Base-by-base conservation (phyloP, 164 flowering plant genomes). In the Piper betle region DNA sequence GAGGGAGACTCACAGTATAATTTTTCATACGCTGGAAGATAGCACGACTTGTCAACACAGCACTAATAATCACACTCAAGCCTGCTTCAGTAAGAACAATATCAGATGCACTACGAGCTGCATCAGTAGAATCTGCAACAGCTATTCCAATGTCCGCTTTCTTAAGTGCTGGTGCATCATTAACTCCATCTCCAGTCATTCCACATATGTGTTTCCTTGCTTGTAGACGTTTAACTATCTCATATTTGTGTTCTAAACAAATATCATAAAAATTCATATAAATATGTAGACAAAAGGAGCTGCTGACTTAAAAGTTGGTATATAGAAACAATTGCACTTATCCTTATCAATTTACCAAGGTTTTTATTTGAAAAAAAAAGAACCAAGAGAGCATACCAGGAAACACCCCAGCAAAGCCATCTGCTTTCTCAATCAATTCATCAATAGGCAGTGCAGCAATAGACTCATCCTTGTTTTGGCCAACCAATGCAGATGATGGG, bases 71-170 rank as follows among this genome's bases (percentile, higher is more conserved):
- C 46, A 85, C 92, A 74, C 94, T 83, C 17, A 88, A 84, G 5
- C 96, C 96, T 66, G 96, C 96, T 74, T 91, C 92, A 4, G 95
- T 86, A 20, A 91, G 76, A 52, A 87, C 96, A 69, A 91, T 85
- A 65, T 91, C 98, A 67, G 98, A 88, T 76, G 95, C 98, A 74
- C 92, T 83, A 39, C 95, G 90, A 75, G 98, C 96, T 40, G 98
- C 96, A 79, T 88, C 98, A 70, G 96, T 87, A 55, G 96, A 91
- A 84, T 87, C 95, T 39, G 84, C 95, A 58, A 88, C 96, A 57
- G 96, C 98, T 64, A 91, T 88, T 50, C 98, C 98, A 66, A 91
- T 87, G 73, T 91, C 96, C 40, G 97, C 97, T 71, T 87, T 91
- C 68, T 88, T 86, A 57, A 91, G 84, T 55, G 95, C 95, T 61